A percentile compares a stretch with the other conserved stretches of the same genome.
Conservation (phyloP, 768 basidiomycete species). For the Boletus sensibilis region DNA sequence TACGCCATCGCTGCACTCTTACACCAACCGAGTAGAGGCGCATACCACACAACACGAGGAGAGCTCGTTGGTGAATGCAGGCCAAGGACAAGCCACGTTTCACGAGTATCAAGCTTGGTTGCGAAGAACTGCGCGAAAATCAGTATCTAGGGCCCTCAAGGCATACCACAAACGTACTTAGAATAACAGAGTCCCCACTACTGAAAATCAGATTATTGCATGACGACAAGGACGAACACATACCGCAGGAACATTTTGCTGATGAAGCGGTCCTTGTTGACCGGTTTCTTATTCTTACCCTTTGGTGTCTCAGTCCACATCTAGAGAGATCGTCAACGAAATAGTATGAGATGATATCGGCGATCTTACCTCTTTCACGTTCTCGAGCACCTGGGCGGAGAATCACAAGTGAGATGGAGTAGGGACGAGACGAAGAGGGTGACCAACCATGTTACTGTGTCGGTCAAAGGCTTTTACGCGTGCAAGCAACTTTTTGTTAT, state of each 20-base stretch:
- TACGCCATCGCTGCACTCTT: background rate
- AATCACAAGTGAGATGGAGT: conserved; percentile 8
- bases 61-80: background rate
- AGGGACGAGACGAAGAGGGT: background rate
- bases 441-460: conserved; percentile 94
- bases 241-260: conserved; percentile 98
- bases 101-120: conserved; percentile 56
- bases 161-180: conserved; percentile 59
- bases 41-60: background rate
- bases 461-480: conserved; percentile 98
- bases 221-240: conserved; percentile 23
- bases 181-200: conserved; percentile 96
- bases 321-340: conserved; percentile 41
- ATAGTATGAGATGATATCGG: background rate
- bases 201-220: conserved; percentile 12
- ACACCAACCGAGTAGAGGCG: background rate
- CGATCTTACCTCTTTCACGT: conserved; percentile 85
- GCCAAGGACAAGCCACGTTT: background rate
- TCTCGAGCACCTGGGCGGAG: conserved; percentile 80
- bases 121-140: conserved; percentile 62
- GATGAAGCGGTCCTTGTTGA: conserved; percentile 99
- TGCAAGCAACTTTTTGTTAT: conserved; percentile 96
- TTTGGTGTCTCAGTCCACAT: conserved; percentile 99
- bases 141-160: conserved; percentile 26
- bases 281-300: conserved; percentile 97